Base-by-base conservation (phyloP, 306 rosid genomes). In the Quercus gilva region DNA sequence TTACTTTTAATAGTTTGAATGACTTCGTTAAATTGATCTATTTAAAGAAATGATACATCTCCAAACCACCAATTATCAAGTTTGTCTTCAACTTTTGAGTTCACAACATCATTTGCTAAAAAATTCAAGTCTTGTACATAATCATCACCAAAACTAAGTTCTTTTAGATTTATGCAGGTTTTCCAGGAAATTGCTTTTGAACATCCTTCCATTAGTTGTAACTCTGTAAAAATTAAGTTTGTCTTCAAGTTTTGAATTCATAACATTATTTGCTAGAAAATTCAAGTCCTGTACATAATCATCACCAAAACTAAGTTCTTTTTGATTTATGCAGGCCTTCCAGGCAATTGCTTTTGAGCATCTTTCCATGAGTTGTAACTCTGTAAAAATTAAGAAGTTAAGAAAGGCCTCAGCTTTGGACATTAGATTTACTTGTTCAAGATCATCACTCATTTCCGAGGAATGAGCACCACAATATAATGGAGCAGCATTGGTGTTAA, bases 401-500 rank as follows among this genome's bases (percentile, higher is more conserved):
- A 94, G 79, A 78, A 91, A 92, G 18, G 88, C 69, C 79, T 94
- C 91, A 52, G 95, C 74, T 76, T 84, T 87, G 83, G 88, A 87
- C 43, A 89, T 88, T 73, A 94, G 90, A 74, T 94, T 94, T 67
- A 86, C 94, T 75, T 83, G 76, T 74, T 82, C 85, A 19, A 92
- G 81, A 51, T 91, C 92, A 49, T 94, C 99, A 70, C 76, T 87
- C 99, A 94, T 94, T 84, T 94, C 91, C 79, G 90, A 83, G 86
- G 91, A 89, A 81, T 90, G 85, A 28, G 97, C 86, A 35, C 43
- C 43, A 35, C 43, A 6, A 6, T 35, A 6, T 35, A 35, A 35
- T 35, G 43, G 43, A 35, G 43, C 43, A 35, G 43, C 43, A 35
- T 35, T 35, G 43, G 43, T 6, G 9, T 35, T 35, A 35, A 35